These are phyloP conservation scores for Chlamydomonas schloesseri DNA, from an alignment of 139 green algal genomes.

Conservation along the genomic window DNA sequence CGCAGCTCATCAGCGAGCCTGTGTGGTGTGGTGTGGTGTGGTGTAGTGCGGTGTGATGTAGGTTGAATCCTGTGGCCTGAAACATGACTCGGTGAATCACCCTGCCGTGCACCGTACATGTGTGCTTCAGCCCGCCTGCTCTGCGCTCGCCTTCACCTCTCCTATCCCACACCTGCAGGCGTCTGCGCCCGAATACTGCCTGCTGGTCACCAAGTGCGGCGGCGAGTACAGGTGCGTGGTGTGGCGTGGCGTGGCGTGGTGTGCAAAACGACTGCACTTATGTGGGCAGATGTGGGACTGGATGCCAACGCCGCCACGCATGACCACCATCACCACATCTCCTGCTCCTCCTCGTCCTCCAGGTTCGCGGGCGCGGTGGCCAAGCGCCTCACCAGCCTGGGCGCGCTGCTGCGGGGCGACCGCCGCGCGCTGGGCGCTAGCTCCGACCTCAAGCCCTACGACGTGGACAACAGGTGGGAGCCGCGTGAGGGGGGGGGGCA, in stretches of 20 bases:
- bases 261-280: no score
- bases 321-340: neutral
- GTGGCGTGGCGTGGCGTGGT: no score
- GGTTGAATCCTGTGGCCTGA: no score
- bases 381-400: slow-evolving; percentile 61
- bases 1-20: neutral
- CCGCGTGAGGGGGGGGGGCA: neutral
- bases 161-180: no score
- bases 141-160: no score
- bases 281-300: no score
- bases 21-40: neutral
- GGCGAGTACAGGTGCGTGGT: slow-evolving; percentile 47
- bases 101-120: no score
- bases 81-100: no score
- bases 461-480: slow-evolving; percentile 57
- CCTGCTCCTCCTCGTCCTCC: neutral
- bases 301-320: no score
- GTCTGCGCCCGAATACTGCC: slow-evolving; percentile 74
- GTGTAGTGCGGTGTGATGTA: no score
- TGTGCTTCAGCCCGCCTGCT: no score
- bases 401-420: slow-evolving; percentile 66
- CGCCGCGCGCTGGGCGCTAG: slow-evolving; percentile 52
- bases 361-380: slow-evolving; percentile 64
- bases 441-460: slow-evolving; percentile 56
- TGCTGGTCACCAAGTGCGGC: slow-evolving; percentile 70